Evolutionary conservation across 1,284 basidiomycete species (phyloP), one percentile per base, ranked within the genome.

Genomic region (Leccinum cinnamomeum): DNA sequence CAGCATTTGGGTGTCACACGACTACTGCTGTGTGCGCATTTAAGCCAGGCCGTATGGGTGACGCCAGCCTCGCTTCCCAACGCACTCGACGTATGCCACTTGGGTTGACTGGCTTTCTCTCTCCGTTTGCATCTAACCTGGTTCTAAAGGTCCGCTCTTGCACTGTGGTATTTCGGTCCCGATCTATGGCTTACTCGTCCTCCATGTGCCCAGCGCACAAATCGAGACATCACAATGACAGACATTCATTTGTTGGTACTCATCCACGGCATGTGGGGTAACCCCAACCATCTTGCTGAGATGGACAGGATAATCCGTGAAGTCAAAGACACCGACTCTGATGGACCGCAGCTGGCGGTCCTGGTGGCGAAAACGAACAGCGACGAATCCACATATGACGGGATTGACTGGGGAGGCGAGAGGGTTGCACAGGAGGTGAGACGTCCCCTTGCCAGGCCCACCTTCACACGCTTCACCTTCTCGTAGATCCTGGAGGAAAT

Each of bases 201-300:
- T 53, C 44, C 33, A 28, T 5, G 20, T 18, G 20, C 48, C 12
- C 53, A 44, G 60, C 33, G 53, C 60, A 46, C 44, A 56, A 53
- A 44, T 28, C 16, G 41, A 59, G 18, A 57, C 62, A 62, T 20
- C 37, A n/a, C 37, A 56, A 78, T 78, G 74, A 37, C 67, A 25
- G 55, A 62, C 46, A 59, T 81, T 14, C 89, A 90, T 68, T 80
- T 91, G 11, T 79, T 89, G 16, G 87, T 92, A 30, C 81, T 92
- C 61, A 82, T 92, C 48, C 92, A 94, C 69, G 92, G 92, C 41
- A 91, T 94, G 85, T 94, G 92, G 92, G 92, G 92, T 2, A 83
- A 86, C 67, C 87, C 91, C 0, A 57, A 60, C 48, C 82, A 89
- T 70, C 77, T 88, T 11, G 73, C 76, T 1, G 76, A 79, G 64